Evolutionary conservation across 345 rosid species (phyloP).

Genomic region (Cardamine resedifolia): DNA sequence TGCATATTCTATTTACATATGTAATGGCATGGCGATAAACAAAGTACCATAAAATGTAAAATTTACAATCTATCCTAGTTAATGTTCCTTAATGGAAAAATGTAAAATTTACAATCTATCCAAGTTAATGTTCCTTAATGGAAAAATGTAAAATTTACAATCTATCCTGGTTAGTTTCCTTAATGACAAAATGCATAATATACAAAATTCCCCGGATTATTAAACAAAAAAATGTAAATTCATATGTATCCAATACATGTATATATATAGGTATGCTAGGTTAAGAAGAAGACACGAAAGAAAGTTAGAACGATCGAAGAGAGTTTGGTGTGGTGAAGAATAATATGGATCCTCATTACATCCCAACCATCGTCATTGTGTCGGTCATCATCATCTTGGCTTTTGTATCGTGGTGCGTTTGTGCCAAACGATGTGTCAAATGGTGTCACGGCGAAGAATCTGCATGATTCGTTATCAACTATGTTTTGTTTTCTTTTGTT

Average conservation of each 20-base stretch:
- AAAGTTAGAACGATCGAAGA: not conserved
- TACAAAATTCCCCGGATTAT: not conserved
- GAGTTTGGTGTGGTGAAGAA: not conserved
- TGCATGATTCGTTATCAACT: not conserved
- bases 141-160: no score
- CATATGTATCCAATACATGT: not conserved
- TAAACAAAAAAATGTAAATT: not conserved
- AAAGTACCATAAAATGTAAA: not conserved
- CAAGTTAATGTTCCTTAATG: no score
- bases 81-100: not conserved
- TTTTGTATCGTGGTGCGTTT: not conserved
- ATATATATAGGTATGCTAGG: not conserved
- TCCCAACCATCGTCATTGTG: not conserved
- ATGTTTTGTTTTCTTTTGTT: not conserved
- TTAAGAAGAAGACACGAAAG: not conserved
- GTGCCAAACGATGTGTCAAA: not conserved
- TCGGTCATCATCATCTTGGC: not conserved
- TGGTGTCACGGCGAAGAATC: not conserved
- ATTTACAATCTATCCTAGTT: no score
- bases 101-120: not conserved
- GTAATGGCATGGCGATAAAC: not conserved
- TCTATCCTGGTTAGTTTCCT: not conserved
- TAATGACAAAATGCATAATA: not conserved
- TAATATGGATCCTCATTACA: not conserved
- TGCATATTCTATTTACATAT: not conserved